phyloP scores from a whole-genome alignment of 164 flowering plant genomes.

The Stephania yunnanensis region DNA sequence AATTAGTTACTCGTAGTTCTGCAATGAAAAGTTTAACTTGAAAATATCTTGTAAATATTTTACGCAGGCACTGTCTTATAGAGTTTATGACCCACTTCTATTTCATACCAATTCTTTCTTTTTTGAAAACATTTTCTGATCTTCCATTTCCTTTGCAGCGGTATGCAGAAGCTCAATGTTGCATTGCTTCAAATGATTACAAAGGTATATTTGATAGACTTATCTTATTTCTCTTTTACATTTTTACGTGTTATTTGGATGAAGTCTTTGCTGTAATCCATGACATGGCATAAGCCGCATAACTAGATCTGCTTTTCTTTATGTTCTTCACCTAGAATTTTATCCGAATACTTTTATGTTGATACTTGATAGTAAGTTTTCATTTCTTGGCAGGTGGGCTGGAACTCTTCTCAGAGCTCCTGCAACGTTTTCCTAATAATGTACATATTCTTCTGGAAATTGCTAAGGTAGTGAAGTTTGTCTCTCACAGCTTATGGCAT shows the following conservation, averaged over 20 bases:
- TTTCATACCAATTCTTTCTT: not conserved
- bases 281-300: not conserved
- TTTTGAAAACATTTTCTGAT: not conserved
- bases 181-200: constrained; percentile 86
- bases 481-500: not conserved
- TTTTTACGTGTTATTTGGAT: not conserved
- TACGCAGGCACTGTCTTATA: not conserved
- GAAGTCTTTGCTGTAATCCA: not conserved
- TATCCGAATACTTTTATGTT: not conserved
- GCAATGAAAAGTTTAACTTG: not conserved
- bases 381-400: constrained; percentile 61
- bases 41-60: not conserved
- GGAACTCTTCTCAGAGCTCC: constrained; percentile 68
- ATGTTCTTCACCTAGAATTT: not conserved
- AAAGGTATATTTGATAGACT: constrained; percentile 49
- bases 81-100: not conserved
- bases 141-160: constrained; percentile 51
- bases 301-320: not conserved
- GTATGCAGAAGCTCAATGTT: constrained; percentile 94
- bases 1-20: not conserved
- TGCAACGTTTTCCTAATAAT: constrained; percentile 90
- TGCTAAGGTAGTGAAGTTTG: constrained; percentile 57
- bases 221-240: not conserved
- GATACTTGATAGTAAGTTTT: not conserved
- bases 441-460: constrained; percentile 75